phyloP scores from a whole-genome alignment of 352 stramenopile genomes.

The Phytophthora agathidicida region DNA sequence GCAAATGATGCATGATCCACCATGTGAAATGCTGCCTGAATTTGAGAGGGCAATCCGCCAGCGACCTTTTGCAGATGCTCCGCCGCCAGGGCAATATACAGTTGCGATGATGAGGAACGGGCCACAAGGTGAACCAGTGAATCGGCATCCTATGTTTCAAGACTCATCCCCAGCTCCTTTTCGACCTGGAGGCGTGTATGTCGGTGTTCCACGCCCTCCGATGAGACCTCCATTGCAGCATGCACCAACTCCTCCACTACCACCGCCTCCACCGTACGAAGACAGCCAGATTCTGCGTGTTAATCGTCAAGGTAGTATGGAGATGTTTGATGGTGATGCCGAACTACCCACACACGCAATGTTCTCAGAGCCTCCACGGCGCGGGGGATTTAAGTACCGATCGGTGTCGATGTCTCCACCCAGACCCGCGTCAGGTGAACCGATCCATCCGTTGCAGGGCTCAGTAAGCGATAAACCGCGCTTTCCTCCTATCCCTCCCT shows the following conservation, averaged over 20 bases:
- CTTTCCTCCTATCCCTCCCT: conserved; percentile 1
- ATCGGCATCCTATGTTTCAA: conserved; percentile 26
- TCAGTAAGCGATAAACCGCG: conserved; percentile 8
- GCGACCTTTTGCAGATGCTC: conserved; percentile 23
- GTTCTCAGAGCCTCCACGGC: conserved; percentile 15
- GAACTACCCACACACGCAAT: conserved; percentile 7
- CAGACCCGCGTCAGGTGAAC: conserved; percentile 4
- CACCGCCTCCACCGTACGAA: conserved; percentile 27
- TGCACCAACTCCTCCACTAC: not conserved
- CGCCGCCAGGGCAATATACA: conserved; percentile 20
- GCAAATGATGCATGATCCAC: conserved; percentile 25
- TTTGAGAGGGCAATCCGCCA: conserved; percentile 49
- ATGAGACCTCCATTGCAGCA: conserved; percentile 14
- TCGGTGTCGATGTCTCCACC: conserved; percentile 26
- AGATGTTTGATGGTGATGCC: conserved; percentile 47
- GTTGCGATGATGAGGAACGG: conserved; percentile 36
- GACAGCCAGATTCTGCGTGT: conserved; percentile 79
- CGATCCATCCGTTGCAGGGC: conserved; percentile 13
- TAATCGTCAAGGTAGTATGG: conserved; percentile 64
- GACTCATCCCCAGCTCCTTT: conserved; percentile 20
- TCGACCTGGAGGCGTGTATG: conserved; percentile 3
- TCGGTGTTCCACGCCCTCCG: conserved; percentile 9
- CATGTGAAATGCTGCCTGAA: conserved; percentile 5
- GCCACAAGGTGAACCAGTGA: conserved; percentile 15
- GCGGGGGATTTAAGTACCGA: conserved; percentile 56